phyloP scores from a whole-genome alignment of 805 yeast species.

The Nakazawaea ishiwadae region DNA sequence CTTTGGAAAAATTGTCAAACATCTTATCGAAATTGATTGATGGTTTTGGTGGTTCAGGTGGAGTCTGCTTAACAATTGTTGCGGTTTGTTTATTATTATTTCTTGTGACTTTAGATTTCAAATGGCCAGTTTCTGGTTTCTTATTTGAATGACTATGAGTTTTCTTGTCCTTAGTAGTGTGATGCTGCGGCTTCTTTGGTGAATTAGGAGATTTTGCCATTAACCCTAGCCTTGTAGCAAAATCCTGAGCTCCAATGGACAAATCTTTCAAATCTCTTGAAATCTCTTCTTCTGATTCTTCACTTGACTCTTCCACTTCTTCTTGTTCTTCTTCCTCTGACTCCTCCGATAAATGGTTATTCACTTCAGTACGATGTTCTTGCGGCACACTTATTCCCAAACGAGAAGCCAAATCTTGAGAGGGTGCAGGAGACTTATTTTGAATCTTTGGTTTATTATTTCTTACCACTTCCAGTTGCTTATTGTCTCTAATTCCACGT shows the following conservation, averaged over 20 bases:
- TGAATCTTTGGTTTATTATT: no score
- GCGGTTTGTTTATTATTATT: not conserved
- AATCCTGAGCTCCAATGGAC: constrained; percentile 9
- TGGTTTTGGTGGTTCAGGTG: not conserved
- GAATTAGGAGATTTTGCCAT: constrained; percentile 1
- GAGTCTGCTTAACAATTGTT: not conserved
- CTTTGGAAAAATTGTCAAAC: constrained; percentile 2
- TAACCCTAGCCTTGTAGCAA: constrained; percentile 12
- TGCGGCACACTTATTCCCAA: not conserved
- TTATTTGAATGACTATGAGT: not conserved
- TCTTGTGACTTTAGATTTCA: not conserved
- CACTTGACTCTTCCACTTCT: not conserved
- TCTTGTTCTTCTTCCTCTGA: not conserved
- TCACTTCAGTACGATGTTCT: no score
- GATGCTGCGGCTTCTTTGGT: not conserved
- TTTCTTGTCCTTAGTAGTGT: no score
- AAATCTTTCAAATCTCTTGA: constrained; percentile 1
- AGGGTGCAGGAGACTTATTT: no score
- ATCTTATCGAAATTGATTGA: constrained; percentile 7
- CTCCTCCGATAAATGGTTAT: no score
- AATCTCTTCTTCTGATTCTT: constrained; percentile 1
- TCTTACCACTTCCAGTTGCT: no score
- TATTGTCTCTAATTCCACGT: not conserved
- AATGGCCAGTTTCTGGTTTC: no score
- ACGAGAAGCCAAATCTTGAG: not conserved